Percentiles rank a stretch among this genome's conserved stretches.
Evolutionary conservation across 805 yeast species (phyloP).

Genomic region (Wickerhamomyces queroliae): DNA sequence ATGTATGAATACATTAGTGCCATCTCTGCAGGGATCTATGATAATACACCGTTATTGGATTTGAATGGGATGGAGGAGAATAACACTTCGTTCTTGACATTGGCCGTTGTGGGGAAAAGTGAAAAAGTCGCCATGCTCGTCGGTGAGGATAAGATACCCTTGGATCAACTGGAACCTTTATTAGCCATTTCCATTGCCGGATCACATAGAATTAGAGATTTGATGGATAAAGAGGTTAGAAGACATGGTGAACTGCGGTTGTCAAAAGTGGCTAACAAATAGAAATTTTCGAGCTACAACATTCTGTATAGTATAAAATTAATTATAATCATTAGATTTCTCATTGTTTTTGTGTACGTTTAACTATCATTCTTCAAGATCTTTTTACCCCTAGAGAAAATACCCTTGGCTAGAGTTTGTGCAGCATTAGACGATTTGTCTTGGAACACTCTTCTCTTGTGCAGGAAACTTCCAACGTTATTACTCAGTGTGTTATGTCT

Average conservation of each 20-base stretch:
- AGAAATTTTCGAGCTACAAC: not conserved
- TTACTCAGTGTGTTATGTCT: slow-evolving; percentile 35
- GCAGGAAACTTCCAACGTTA: slow-evolving; percentile 39
- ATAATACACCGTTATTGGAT: slow-evolving; percentile 75
- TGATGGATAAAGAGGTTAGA: slow-evolving; percentile 84
- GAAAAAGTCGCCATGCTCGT: slow-evolving; percentile 73
- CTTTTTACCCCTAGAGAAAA: slow-evolving; percentile 52
- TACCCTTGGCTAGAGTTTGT: slow-evolving; percentile 45
- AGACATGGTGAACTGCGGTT: slow-evolving; percentile 60
- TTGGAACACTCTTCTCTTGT: slow-evolving; percentile 43
- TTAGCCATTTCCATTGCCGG: slow-evolving; percentile 85
- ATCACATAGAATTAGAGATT: slow-evolving; percentile 69
- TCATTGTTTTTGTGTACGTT: slow-evolving; percentile 1
- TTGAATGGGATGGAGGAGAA: slow-evolving; percentile 76
- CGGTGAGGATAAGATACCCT: slow-evolving; percentile 78
- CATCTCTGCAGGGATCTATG: slow-evolving; percentile 73
- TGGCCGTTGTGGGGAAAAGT: slow-evolving; percentile 79
- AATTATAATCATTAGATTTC: not conserved
- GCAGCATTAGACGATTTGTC: slow-evolving; percentile 48
- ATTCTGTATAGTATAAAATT: no score
- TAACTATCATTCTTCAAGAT: slow-evolving; percentile 28
- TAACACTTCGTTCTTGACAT: slow-evolving; percentile 75
- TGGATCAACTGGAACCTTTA: slow-evolving; percentile 72
- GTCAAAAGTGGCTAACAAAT: slow-evolving; percentile 31
- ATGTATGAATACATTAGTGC: slow-evolving; percentile 88